Percentiles rank a stretch among this genome's conserved stretches.
Evolutionary conservation across 164 flowering plant genomes (phyloP).

Genomic region (Pachysandra terminalis): DNA sequence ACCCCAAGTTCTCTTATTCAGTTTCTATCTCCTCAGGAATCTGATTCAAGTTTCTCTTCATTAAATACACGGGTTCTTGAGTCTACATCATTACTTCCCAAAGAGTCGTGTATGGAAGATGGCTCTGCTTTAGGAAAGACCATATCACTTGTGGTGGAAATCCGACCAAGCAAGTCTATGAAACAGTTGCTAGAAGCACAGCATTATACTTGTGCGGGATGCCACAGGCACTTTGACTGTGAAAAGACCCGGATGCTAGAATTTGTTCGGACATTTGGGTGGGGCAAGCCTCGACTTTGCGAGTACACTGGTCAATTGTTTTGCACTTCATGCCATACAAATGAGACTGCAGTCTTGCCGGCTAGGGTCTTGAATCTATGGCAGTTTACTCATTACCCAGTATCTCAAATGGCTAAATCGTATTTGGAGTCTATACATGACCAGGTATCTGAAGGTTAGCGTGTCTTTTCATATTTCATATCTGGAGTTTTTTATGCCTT

Average conservation of each 20-base stretch:
- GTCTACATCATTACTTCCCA: conserved; percentile 15
- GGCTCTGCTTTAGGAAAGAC: conserved; percentile 60
- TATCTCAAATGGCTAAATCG: conserved; percentile 90
- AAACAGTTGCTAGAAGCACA: conserved; percentile 82
- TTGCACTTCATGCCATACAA: conserved; percentile 87
- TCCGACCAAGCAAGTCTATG: conserved; percentile 52
- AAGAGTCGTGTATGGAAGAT: conserved; percentile 22
- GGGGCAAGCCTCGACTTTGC: conserved; percentile 95
- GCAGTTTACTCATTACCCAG: conserved; percentile 82
- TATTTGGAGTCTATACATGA: conserved; percentile 85
- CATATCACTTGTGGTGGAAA: conserved; percentile 71
- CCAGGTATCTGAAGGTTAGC: conserved; percentile 43
- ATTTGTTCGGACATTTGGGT: conserved; percentile 70
- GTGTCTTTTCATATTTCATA: neutral
- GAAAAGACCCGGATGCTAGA: conserved; percentile 57
- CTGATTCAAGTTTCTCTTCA: conserved; percentile 31
- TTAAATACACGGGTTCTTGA: conserved; percentile 23
- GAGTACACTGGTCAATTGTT: conserved; percentile 90
- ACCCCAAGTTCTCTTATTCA: conserved; percentile 47
- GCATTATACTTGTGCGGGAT: conserved; percentile 82
- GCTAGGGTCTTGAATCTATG: conserved; percentile 89
- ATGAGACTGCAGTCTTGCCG: conserved; percentile 86
- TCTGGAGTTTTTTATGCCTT: neutral
- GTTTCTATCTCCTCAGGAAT: conserved; percentile 71
- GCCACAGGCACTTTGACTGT: conserved; percentile 69